Evolutionary conservation across 495 filamentous ascomycete genomes (phyloP), one percentile per base, ranked within the genome.

Genomic region (Podospora fimiseda): DNA sequence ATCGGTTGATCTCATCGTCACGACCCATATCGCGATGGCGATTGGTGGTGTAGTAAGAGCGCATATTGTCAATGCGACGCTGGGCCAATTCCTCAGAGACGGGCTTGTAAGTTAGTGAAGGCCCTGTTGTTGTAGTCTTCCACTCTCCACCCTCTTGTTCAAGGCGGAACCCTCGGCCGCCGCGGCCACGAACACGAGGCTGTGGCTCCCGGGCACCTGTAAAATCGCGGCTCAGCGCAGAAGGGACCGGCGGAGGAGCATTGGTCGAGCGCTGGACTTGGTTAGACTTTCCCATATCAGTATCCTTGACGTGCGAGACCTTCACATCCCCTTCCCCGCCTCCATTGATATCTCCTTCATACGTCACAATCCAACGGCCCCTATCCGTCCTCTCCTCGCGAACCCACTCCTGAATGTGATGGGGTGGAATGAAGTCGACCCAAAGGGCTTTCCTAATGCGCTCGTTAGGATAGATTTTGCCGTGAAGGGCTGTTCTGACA

Each of bases 401-500:
- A 47, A 94, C 80, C 91, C 91, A 98, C 40, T 85, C 79, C 19
- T 70, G 60, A 11, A 94, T 71, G 52, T 80, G 79, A 20, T 89
- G 80, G 50, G 87, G 80, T 0, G 93, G 93, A 5, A 96, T 78
- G 63, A 95, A 98, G 58, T 98, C 93, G 3, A 86, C 88, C 80
- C 86, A 95, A 3, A 98, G 79, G 2, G 79, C 79, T 65, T 93
- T 92, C 37, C 93, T 81, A 42, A 85, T 86, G 45, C 84, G 80
- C 67, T 97, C 93, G 37, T 88, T 80, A 1, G 93, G 93, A 89
- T 90, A 98, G 37, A 89, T 74, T 2, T 76, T 78, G 38, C 78
- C 79, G 63, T 98, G 93, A 6, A 98, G 69, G 8, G 80, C 78
- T 0, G 82, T 79, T 27, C 93, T 85, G 15, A 88, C 91, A 9